Evolutionary conservation across 768 basidiomycete species (phyloP).

Genomic region (Pulveroboletus sp.): DNA sequence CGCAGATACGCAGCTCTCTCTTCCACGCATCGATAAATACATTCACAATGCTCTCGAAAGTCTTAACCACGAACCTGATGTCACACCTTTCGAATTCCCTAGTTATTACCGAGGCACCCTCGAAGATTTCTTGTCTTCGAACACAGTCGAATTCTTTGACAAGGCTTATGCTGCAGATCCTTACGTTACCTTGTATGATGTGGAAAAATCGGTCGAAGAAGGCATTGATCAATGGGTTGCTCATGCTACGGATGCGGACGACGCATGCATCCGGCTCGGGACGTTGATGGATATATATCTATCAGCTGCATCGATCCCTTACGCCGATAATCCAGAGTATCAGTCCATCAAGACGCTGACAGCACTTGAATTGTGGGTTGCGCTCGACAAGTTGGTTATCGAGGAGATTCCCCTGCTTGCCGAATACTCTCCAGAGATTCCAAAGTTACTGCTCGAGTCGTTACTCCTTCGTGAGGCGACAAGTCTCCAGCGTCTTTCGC

Average conservation of each 20-base stretch:
- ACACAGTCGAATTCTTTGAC: constrained; percentile 3
- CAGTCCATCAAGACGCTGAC: constrained; percentile 39
- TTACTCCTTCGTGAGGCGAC: constrained; percentile 27
- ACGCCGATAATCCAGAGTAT: constrained; percentile 6
- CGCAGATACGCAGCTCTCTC: constrained; percentile 33
- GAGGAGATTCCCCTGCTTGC: not conserved
- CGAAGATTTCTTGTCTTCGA: constrained; percentile 12
- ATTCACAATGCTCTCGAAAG: constrained; percentile 19
- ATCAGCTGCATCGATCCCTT: not conserved
- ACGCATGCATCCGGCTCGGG: constrained; percentile 15
- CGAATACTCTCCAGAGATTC: constrained; percentile 29
- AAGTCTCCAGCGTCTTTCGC: constrained; percentile 24
- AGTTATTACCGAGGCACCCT: constrained; percentile 2
- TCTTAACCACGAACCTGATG: constrained; percentile 8
- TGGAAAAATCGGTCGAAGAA: constrained; percentile 33
- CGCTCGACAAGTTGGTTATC: constrained; percentile 20
- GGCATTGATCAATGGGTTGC: constrained; percentile 32
- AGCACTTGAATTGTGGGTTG: constrained; percentile 33
- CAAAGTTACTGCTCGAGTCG: constrained; percentile 14
- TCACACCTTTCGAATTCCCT: not conserved
- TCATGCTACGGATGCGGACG: not conserved
- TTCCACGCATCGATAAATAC: constrained; percentile 27
- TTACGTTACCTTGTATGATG: constrained; percentile 29
- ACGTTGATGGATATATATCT: constrained; percentile 23
- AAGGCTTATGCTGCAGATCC: not conserved